Percentiles rank a stretch among this genome's conserved stretches.
phyloP scores from a whole-genome alignment of 1,284 basidiomycete species.

The Pterula multifida region DNA sequence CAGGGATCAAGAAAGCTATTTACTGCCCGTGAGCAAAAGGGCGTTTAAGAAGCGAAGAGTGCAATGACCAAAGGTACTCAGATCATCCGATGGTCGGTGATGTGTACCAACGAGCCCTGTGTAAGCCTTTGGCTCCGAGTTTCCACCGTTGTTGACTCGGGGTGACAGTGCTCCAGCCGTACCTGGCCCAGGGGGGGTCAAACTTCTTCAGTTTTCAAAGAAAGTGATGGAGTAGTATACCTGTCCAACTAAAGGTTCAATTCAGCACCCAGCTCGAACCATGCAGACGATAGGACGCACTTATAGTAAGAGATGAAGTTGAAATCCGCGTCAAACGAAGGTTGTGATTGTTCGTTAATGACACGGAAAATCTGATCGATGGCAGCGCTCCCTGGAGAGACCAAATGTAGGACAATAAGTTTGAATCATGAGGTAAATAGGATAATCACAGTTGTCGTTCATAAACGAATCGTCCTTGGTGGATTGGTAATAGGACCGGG shows the following conservation, averaged over 20 bases:
- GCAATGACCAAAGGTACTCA: conserved; percentile 49
- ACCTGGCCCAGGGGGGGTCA: no score
- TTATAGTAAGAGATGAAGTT: conserved; percentile 69
- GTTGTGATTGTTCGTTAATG: conserved; percentile 63
- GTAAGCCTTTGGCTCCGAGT: conserved; percentile 56
- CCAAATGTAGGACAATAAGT: conserved; percentile 1
- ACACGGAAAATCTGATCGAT: conserved; percentile 64
- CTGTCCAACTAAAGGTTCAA: neutral
- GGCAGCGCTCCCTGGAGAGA: conserved; percentile 46
- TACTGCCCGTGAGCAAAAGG: conserved; percentile 3
- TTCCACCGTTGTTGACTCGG: conserved; percentile 50
- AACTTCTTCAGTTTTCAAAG: no score
- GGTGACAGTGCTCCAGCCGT: conserved; percentile 50
- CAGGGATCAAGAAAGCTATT: conserved; percentile 59
- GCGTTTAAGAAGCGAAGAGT: neutral
- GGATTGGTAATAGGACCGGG: conserved; percentile 55
- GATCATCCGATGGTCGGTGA: conserved; percentile 66
- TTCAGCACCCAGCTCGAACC: no score
- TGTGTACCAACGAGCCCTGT: conserved; percentile 56
- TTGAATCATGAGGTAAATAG: conserved; percentile 2
- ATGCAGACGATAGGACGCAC: conserved; percentile 20
- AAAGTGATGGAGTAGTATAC: neutral
- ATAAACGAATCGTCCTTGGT: conserved; percentile 63
- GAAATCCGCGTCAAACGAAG: conserved; percentile 56
- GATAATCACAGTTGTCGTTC: conserved; percentile 47